A percentile compares a stretch with the other conserved stretches of the same genome.
Conservation (phyloP, 257 asterid genomes). For the Solanum chmielewskii region DNA sequence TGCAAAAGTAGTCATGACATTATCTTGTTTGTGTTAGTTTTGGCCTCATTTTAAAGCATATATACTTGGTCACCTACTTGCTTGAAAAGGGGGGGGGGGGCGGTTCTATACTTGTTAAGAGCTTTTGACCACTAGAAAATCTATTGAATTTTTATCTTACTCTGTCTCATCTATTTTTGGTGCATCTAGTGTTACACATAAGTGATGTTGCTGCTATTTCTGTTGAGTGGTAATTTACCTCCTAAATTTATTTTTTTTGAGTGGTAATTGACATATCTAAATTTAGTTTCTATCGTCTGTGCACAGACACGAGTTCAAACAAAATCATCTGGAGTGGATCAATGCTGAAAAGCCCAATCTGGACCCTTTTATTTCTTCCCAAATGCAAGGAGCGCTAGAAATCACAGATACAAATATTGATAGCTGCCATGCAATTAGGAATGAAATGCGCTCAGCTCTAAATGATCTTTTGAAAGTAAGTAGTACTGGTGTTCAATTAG, state of each 20-base stretch:
- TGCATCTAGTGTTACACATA: not conserved
- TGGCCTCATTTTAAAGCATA: not conserved
- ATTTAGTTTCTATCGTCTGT: not conserved
- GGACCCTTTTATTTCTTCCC: conserved; percentile 56
- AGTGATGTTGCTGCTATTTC: not conserved
- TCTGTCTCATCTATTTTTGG: not conserved
- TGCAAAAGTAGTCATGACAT: not conserved
- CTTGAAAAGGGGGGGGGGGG: not conserved
- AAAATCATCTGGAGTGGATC: conserved; percentile 75
- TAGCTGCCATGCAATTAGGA: conserved; percentile 49
- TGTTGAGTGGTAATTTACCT: not conserved
- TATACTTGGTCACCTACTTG: not conserved
- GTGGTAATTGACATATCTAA: not conserved
- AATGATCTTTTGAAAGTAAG: conserved; percentile 68
- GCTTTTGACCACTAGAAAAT: not conserved
- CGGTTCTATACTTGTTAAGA: not conserved
- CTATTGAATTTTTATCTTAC: not conserved
- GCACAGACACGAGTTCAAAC: conserved; percentile 71
- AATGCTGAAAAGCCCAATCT: conserved; percentile 49
- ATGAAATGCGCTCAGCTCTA: conserved; percentile 68
- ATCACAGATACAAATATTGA: conserved; percentile 48
- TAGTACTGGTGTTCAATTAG: not conserved
- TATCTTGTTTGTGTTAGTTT: not conserved
- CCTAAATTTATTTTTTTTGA: not conserved
- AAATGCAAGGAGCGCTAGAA: conserved; percentile 25